Percentiles rank a stretch among this genome's conserved stretches.
Evolutionary conservation across 768 basidiomycete genomes (phyloP).

Genomic region (Termitomyces sp.): DNA sequence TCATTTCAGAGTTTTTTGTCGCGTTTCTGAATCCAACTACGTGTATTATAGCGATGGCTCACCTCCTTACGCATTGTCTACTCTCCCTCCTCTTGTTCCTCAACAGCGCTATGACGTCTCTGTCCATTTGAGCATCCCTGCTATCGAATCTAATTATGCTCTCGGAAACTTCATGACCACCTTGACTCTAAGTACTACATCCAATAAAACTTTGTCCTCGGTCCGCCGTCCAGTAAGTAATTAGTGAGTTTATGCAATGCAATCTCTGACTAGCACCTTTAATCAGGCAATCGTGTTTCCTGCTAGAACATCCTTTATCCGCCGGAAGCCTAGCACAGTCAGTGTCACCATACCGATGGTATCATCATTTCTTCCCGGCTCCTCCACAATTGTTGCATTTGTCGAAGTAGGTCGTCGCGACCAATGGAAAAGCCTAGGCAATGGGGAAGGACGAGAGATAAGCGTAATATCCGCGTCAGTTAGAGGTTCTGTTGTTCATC

Average conservation of each 20-base stretch:
- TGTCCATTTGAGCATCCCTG: slow-evolving; percentile 62
- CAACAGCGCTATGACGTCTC: slow-evolving; percentile 76
- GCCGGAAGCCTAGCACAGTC: slow-evolving; percentile 36
- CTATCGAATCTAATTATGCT: slow-evolving; percentile 60
- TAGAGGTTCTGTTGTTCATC: slow-evolving; percentile 58
- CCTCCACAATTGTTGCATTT: slow-evolving; percentile 47
- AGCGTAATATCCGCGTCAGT: slow-evolving; percentile 62
- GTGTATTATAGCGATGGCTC: slow-evolving; percentile 49
- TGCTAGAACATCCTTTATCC: slow-evolving; percentile 36
- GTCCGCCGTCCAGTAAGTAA: slow-evolving; percentile 64
- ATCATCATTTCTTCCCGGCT: slow-evolving; percentile 46
- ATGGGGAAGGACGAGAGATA: slow-evolving; percentile 70
- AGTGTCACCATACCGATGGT: slow-evolving; percentile 56
- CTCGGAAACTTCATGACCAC: slow-evolving; percentile 86
- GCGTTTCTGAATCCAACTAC: background rate
- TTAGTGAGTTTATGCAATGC: background rate
- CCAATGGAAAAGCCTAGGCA: slow-evolving; percentile 66
- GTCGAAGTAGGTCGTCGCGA: slow-evolving; percentile 76
- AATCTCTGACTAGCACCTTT: background rate
- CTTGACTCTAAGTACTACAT: slow-evolving; percentile 52
- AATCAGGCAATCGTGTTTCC: slow-evolving; percentile 60
- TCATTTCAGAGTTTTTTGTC: background rate
- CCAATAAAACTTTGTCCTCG: slow-evolving; percentile 60
- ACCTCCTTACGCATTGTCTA: slow-evolving; percentile 58
- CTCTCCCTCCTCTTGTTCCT: slow-evolving; percentile 48